These are phyloP conservation scores for Hygrophorus pudorinus DNA, from an alignment of 768 basidiomycete species.

Conservation along the genomic window DNA sequence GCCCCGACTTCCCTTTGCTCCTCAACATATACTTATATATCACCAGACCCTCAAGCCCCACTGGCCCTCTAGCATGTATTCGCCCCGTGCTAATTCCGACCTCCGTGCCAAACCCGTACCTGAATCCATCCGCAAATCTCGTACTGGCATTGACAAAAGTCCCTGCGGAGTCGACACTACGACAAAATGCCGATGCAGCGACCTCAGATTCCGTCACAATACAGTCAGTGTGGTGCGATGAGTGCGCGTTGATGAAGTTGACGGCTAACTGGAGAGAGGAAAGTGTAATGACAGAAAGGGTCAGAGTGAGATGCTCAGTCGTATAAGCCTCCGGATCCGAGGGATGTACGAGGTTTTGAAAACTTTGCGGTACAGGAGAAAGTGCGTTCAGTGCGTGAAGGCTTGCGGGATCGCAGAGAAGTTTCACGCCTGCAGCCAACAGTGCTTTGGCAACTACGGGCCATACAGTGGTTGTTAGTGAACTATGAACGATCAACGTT, in stretches of 20 bases:
- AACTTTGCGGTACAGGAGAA: conserved; percentile 26
- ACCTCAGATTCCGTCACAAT: conserved; percentile 77
- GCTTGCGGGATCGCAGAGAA: conserved; percentile 69
- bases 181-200: conserved; percentile 65
- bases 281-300: conserved; percentile 70
- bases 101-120: conserved; percentile 96
- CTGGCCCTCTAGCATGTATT: conserved; percentile 94
- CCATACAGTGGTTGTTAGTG: conserved; percentile 68
- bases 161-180: conserved; percentile 85
- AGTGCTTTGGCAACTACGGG: conserved; percentile 67
- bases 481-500: conserved; percentile 78
- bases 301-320: conserved; percentile 84
- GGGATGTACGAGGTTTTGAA: conserved; percentile 36
- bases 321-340: conserved; percentile 60
- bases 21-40: conserved; percentile 94
- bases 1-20: conserved; percentile 65
- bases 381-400: conserved; percentile 41
- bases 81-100: conserved; percentile 96
- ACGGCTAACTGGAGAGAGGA: conserved; percentile 69
- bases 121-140: conserved; percentile 91
- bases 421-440: conserved; percentile 54
- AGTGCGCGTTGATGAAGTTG: conserved; percentile 83
- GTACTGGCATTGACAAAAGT: conserved; percentile 94
- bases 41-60: conserved; percentile 86
- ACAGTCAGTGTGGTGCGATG: conserved; percentile 90